Evolutionary conservation across 257 asterid genomes (phyloP).

Genomic region (Lithospermum erythrorhizon): DNA sequence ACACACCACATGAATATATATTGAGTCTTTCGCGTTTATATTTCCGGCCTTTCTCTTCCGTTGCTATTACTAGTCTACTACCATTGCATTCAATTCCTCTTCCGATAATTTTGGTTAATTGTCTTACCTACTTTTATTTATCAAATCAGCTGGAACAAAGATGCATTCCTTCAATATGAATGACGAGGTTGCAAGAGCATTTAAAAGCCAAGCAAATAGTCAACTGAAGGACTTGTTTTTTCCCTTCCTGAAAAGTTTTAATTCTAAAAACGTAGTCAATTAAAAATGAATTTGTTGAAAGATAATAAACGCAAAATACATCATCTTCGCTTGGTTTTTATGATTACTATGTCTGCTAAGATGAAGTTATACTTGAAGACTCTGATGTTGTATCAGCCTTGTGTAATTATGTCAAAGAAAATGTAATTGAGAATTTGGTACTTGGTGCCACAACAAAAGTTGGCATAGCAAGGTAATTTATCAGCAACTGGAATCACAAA

Average conservation of each 20-base stretch:
- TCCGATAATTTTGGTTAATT: too few relatives aligned
- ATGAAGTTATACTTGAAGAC: slow-evolving; percentile 66
- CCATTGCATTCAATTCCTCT: too few relatives aligned
- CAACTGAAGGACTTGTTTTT: slow-evolving; percentile 73
- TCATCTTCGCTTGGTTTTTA: too few relatives aligned
- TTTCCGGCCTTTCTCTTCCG: too few relatives aligned
- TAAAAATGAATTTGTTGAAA: neutral
- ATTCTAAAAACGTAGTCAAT: slow-evolving; percentile 68
- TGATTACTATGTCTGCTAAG: too few relatives aligned
- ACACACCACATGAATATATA: too few relatives aligned
- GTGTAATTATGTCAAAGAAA: slow-evolving; percentile 52
- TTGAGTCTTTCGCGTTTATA: too few relatives aligned
- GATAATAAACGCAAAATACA: too few relatives aligned
- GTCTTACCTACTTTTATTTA: too few relatives aligned
- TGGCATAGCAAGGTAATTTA: slow-evolving; percentile 55
- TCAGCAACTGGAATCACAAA: neutral
- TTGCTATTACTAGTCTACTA: too few relatives aligned
- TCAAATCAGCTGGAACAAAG: slow-evolving; percentile 18
- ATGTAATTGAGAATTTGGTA: slow-evolving; percentile 50
- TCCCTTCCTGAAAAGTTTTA: too few relatives aligned
- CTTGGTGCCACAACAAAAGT: slow-evolving; percentile 49
- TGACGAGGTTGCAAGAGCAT: slow-evolving; percentile 16
- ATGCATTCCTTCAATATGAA: slow-evolving; percentile 15
- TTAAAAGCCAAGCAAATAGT: slow-evolving; percentile 25
- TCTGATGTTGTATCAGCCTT: slow-evolving; percentile 54